Conservation (phyloP, 345 rosid species). For the Cardiospermum halicacabum region DNA sequence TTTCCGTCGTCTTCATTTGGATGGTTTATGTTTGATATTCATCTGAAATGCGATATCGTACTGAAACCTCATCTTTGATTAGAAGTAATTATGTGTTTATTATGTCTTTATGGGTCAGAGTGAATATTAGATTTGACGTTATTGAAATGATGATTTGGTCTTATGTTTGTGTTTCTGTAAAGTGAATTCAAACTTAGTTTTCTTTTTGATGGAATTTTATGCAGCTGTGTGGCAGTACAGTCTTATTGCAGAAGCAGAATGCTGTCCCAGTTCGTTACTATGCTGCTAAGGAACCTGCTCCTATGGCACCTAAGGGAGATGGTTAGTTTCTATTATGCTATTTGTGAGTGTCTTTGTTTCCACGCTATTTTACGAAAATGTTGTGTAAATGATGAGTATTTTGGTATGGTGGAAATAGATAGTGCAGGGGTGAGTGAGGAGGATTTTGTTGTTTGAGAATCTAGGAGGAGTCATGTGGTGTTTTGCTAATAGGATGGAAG, state of each 20-base stretch:
- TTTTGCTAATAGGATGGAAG: not conserved
- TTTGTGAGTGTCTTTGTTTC: not conserved
- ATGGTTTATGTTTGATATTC: too few relatives aligned
- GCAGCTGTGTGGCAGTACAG: slow-evolving; percentile 54
- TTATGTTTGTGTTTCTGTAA: not conserved
- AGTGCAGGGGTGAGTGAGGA: not conserved
- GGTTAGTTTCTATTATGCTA: slow-evolving; percentile 39
- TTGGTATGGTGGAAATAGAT: not conserved
- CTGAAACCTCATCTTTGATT: not conserved
- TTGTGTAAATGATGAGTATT: not conserved
- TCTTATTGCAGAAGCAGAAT: slow-evolving; percentile 44
- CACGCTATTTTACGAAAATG: too few relatives aligned
- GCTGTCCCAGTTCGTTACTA: slow-evolving; percentile 58
- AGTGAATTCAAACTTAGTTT: not conserved
- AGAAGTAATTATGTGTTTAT: not conserved
- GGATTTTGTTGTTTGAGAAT: not conserved
- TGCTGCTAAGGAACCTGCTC: slow-evolving; percentile 77
- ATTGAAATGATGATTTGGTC: not conserved
- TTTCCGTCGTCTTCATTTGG: not conserved
- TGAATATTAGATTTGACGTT: not conserved
- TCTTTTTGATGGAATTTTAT: not conserved
- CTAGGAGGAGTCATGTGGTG: not conserved
- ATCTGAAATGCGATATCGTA: slow-evolving; percentile 4
- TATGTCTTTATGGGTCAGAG: not conserved
- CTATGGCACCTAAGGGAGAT: slow-evolving; percentile 71